These are phyloP conservation scores for Penicillium decumbens DNA, from an alignment of 2,329 filamentous ascomycete species.

Conservation along the genomic window DNA sequence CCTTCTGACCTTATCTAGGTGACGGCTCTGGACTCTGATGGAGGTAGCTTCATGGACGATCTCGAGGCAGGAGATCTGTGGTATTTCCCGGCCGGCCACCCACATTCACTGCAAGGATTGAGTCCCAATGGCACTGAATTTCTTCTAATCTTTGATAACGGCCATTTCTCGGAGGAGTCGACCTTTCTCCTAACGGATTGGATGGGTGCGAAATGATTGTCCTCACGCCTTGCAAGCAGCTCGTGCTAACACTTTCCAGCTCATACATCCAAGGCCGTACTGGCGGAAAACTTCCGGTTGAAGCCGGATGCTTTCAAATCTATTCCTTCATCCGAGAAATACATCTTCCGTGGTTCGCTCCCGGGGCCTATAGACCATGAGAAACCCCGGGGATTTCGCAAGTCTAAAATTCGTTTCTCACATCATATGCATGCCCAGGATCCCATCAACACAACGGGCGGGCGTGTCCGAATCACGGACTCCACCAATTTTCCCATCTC, in stretches of 20 bases:
- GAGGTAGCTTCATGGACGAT: constrained; percentile 70
- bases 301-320: constrained; percentile 63
- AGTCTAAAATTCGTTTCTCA: constrained; percentile 64
- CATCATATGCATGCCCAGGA: constrained; percentile 65
- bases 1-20: constrained; percentile 31
- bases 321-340: constrained; percentile 62
- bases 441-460: constrained; percentile 60
- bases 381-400: constrained; percentile 59
- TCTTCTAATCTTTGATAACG: constrained; percentile 57
- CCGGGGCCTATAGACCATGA: constrained; percentile 63
- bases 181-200: constrained; percentile 72
- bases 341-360: constrained; percentile 66
- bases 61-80: constrained; percentile 69
- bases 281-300: constrained; percentile 69
- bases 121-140: constrained; percentile 60
- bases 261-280: constrained; percentile 66
- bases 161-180: constrained; percentile 57
- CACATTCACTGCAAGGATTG: constrained; percentile 69
- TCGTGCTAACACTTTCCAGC: constrained; percentile 35
- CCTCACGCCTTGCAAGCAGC: neutral
- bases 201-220: constrained; percentile 49
- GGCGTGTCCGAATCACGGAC: constrained; percentile 66
- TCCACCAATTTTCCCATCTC: constrained; percentile 69
- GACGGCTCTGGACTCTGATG: constrained; percentile 68
- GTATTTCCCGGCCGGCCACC: constrained; percentile 73